A percentile compares a stretch with the other conserved stretches of the same genome.
These are phyloP conservation scores for Periglandula ipomoeae DNA, from an alignment of 2,329 filamentous ascomycete species.

Conservation along the genomic window DNA sequence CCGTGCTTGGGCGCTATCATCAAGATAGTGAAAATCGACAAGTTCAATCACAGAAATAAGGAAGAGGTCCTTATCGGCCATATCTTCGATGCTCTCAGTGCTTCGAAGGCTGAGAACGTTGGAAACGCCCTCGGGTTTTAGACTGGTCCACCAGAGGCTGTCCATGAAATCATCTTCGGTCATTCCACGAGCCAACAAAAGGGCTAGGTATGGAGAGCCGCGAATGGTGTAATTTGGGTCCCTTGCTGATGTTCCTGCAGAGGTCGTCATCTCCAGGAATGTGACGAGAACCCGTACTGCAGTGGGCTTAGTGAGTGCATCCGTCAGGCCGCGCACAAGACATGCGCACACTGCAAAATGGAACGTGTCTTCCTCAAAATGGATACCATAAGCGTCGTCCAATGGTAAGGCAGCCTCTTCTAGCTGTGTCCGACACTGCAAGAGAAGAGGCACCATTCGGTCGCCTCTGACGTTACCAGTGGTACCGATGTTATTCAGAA, in stretches of 20 bases:
- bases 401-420: constrained; percentile 53
- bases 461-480: constrained; percentile 50
- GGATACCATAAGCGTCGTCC: constrained; percentile 57
- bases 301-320: constrained; percentile 48
- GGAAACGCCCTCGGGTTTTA: constrained; percentile 31
- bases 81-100: constrained; percentile 26
- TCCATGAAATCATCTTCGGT: constrained; percentile 53
- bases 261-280: constrained; percentile 38
- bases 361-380: constrained; percentile 55
- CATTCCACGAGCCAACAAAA: constrained; percentile 49
- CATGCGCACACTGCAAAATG: constrained; percentile 59
- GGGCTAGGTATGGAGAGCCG: constrained; percentile 48
- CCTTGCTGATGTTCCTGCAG: not conserved
- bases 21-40: constrained; percentile 56
- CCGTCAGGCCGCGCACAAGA: constrained; percentile 54
- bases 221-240: constrained; percentile 13
- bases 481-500: constrained; percentile 54
- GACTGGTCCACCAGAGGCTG: constrained; percentile 50
- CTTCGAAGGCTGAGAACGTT: constrained; percentile 16
- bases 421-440: constrained; percentile 51
- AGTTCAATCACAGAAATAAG: constrained; percentile 55
- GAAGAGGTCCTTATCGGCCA: constrained; percentile 53
- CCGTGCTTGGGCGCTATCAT: constrained; percentile 52
- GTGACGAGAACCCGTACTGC: constrained; percentile 53
- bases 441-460: constrained; percentile 48